These are phyloP conservation scores for Quercus suber DNA, from an alignment of 306 rosid genomes.

Conservation along the genomic window DNA sequence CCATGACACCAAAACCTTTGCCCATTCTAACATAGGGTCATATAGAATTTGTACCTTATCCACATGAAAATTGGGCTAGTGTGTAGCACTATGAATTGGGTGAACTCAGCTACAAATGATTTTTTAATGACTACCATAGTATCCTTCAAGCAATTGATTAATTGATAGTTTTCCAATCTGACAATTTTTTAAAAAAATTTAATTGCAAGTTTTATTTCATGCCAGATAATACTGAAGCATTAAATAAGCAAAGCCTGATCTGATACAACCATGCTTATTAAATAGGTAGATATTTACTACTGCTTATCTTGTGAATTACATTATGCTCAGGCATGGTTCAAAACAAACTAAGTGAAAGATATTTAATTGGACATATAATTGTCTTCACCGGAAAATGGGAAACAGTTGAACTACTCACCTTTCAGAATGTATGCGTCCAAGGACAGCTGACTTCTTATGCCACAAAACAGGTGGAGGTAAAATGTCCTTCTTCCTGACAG, in stretches of 20 bases:
- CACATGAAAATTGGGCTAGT: background rate
- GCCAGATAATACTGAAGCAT: background rate
- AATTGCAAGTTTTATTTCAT: background rate
- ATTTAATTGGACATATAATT: background rate
- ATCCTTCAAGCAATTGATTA: background rate
- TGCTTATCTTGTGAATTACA: background rate
- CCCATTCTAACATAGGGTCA: background rate
- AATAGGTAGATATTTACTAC: background rate
- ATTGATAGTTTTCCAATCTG: background rate
- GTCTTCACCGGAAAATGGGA: background rate
- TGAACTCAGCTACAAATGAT: background rate
- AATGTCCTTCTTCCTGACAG: conserved; percentile 16
- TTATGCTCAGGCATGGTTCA: background rate
- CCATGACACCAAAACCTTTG: background rate
- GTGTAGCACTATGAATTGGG: background rate
- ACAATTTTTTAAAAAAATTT: background rate
- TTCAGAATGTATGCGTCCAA: conserved; percentile 17
- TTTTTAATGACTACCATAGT: background rate
- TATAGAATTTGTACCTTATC: background rate
- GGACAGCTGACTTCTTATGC: conserved; percentile 25
- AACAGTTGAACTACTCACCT: background rate
- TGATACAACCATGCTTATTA: background rate
- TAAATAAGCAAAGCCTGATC: background rate
- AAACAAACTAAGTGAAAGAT: background rate
- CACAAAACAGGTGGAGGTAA: conserved; percentile 16